phyloP scores from a whole-genome alignment of 2,329 filamentous ascomycete species.

The Aspergillus thermomutatus region DNA sequence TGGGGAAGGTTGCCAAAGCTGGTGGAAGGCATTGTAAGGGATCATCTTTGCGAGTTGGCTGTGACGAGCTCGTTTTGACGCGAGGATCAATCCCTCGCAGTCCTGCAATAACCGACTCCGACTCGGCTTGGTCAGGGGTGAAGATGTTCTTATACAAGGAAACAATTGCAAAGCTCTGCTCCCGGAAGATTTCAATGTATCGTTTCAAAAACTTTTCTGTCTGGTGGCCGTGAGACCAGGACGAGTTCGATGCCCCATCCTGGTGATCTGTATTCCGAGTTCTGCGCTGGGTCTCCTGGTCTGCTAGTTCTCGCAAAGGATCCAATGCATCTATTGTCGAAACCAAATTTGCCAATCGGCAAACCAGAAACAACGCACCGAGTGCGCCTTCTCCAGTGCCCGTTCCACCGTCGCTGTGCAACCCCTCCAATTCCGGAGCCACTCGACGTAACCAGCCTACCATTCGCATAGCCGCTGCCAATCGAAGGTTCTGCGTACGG shows the following conservation, averaged over 20 bases:
- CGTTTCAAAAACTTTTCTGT: slow-evolving; percentile 92
- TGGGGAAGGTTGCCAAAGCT: slow-evolving; percentile 76
- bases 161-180: slow-evolving; percentile 94
- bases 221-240: slow-evolving; percentile 67
- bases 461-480: slow-evolving; percentile 85
- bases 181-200: slow-evolving; percentile 95
- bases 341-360: slow-evolving; percentile 74
- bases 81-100: slow-evolving; percentile 28
- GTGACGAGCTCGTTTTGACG: slow-evolving; percentile 20
- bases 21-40: slow-evolving; percentile 60
- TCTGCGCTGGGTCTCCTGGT: slow-evolving; percentile 67
- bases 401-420: slow-evolving; percentile 24
- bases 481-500: slow-evolving; percentile 73
- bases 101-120: slow-evolving; percentile 25
- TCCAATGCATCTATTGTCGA: slow-evolving; percentile 78
- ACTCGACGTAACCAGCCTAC: slow-evolving; percentile 88
- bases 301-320: slow-evolving; percentile 81
- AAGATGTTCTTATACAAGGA: slow-evolving; percentile 94
- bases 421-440: slow-evolving; percentile 69
- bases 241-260: slow-evolving; percentile 15
- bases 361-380: slow-evolving; percentile 82
- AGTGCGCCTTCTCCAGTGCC: slow-evolving; percentile 63
- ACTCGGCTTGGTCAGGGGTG: slow-evolving; percentile 51
- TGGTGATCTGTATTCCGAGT: slow-evolving; percentile 24
- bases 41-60: slow-evolving; percentile 24